Evolutionary conservation across 805 yeast genomes (phyloP).

Genomic region (Nakazawaea molendinolei): DNA sequence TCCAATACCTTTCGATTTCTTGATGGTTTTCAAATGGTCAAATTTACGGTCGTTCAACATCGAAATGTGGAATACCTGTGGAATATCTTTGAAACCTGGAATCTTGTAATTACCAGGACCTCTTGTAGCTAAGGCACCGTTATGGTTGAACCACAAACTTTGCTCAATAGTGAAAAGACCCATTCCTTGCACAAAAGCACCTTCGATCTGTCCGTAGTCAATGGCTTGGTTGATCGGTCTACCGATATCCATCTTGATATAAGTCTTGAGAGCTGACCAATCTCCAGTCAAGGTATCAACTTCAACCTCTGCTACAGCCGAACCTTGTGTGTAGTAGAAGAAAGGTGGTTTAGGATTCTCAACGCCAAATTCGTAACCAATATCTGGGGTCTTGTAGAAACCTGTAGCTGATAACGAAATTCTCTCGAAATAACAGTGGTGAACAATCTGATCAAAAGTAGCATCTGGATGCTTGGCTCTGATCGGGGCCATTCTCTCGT

Average conservation of each 20-base stretch:
- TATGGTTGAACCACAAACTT: constrained; percentile 35
- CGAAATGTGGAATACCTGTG: constrained; percentile 36
- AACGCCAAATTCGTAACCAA: constrained; percentile 35
- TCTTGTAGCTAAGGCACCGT: constrained; percentile 35
- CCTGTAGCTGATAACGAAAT: constrained; percentile 42
- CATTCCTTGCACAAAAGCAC: constrained; percentile 44
- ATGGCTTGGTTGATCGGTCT: constrained; percentile 42
- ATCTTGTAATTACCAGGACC: constrained; percentile 46
- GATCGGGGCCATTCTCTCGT: constrained; percentile 32
- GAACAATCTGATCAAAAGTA: constrained; percentile 33
- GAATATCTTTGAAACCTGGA: constrained; percentile 42
- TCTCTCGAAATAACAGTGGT: constrained; percentile 37
- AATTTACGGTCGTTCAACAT: constrained; percentile 34
- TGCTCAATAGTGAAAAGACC: constrained; percentile 44
- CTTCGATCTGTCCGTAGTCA: constrained; percentile 45
- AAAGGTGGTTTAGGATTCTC: constrained; percentile 39
- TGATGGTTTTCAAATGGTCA: constrained; percentile 36
- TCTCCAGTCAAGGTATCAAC: constrained; percentile 43
- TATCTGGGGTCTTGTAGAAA: constrained; percentile 42
- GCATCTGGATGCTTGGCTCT: constrained; percentile 29
- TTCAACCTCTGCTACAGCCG: constrained; percentile 35
- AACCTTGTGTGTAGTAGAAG: constrained; percentile 40
- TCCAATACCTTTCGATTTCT: constrained; percentile 40
- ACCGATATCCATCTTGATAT: constrained; percentile 42
- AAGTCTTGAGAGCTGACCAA: constrained; percentile 34